Evolutionary conservation across 345 rosid genomes (phyloP), one percentile per base, ranked within the genome.

Genomic region (Gossypium turneri): DNA sequence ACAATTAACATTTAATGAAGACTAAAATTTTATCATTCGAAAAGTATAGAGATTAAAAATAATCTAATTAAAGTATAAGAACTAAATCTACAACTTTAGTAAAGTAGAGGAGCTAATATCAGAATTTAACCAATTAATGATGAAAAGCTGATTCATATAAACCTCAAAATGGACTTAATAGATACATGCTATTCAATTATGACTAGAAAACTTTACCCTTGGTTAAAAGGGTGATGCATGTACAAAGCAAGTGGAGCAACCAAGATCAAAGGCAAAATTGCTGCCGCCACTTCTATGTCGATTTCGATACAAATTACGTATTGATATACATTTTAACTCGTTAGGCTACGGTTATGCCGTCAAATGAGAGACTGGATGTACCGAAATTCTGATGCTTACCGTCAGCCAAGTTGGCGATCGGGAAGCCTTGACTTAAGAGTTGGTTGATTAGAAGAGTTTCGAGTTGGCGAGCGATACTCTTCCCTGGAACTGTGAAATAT

Each of bases 361-460:
- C 87, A 3, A 83, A 62, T 3, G 80, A 25, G 22, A 81, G 61
- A 77, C 70, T 83, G 9, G 84, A 61, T 15, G 96, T 79, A 69
- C 98, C 96, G 27, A 95, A 95, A 73, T 95, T 91, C 55, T 95
- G 84, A 77, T 95, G 99, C 84, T 86, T 91, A n/a, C 98, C 98
- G 77, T 95, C 99, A 4, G 96, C 91, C 51, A 89, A 47, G 70
- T 91, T 95, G 41, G 91, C 78, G 57, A 95, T 81, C 24, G 78
- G 69, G 80, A 85, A 95, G 53, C 98, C 98, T 52, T 75, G 88
- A 24, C 73, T 77, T 5, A 81, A 85, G 51, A 93, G 92, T 81
- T 93, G 97, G 85, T 95, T 91, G 80, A 95, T 87, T 65, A 95
- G 87, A 75, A 95, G 96, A 17, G 99, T 95, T 84, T 95, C 99